Conservation (phyloP, 2,329 filamentous ascomycete species). For the Ascochyta clinopodiicola region DNA sequence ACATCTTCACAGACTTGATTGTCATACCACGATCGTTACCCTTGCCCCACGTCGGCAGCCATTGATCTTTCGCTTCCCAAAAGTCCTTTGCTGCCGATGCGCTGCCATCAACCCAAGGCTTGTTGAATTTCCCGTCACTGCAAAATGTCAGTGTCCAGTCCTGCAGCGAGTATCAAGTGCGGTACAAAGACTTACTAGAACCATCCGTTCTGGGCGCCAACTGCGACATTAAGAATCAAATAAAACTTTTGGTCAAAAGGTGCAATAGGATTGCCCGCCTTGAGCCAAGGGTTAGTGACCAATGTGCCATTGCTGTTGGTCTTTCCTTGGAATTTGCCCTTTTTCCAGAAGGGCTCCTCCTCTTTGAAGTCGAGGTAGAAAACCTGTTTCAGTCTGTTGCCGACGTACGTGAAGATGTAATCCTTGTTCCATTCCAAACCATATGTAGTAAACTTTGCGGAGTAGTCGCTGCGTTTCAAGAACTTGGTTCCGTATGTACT, state of each 20-base stretch:
- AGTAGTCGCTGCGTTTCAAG: constrained; percentile 73
- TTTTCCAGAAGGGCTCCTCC: constrained; percentile 64
- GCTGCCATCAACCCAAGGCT: constrained; percentile 68
- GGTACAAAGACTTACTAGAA: constrained; percentile 62
- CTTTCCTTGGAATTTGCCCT: constrained; percentile 68
- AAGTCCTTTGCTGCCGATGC: constrained; percentile 32
- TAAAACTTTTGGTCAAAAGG: constrained; percentile 80
- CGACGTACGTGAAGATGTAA: constrained; percentile 84
- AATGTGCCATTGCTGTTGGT: constrained; percentile 68
- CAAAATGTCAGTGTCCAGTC: constrained; percentile 38
- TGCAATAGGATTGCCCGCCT: constrained; percentile 66
- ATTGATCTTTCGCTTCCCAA: constrained; percentile 54
- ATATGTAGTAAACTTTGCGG: constrained; percentile 72
- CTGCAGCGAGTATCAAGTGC: neutral
- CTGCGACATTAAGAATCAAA: constrained; percentile 76
- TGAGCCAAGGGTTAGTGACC: constrained; percentile 67
- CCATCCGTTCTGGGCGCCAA: constrained; percentile 81
- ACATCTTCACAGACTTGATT: constrained; percentile 68
- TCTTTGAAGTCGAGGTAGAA: constrained; percentile 73
- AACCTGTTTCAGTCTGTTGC: constrained; percentile 78
- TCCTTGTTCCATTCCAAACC: constrained; percentile 77
- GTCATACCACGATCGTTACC: constrained; percentile 64
- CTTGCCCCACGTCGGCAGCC: constrained; percentile 73
- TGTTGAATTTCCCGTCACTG: constrained; percentile 62
- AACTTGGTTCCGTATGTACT: constrained; percentile 28